Evolutionary conservation across 805 yeast genomes (phyloP), one percentile per base, ranked within the genome.

Genomic region (Barnettozyma wickerhamii): DNA sequence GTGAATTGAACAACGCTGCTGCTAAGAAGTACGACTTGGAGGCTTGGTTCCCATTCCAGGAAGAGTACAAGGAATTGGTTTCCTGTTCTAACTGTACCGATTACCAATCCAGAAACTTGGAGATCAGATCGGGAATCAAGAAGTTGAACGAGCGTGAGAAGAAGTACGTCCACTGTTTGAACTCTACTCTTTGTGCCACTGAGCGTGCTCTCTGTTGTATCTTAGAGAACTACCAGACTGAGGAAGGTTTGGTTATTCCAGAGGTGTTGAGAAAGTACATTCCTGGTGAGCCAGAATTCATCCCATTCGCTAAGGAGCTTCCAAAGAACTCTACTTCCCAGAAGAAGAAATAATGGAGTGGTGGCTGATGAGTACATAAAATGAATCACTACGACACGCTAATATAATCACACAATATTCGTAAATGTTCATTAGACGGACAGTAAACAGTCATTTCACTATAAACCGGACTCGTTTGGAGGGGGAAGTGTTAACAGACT

Each of bases 11-110:
- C 77, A 93, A 93, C 58, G 97, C 99, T 40, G 99, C 99, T 48
- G 98, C 99, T 52, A 93, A 93, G 76, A 93, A 93, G 69, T 93
- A 84, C 72, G 99, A 93, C 72, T 77, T 93, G 62, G 99, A 93
- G 75, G 99, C 99, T 38, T 93, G 99, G 99, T 93, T 93, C 95
- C 99, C 99, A 62, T 93, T 75, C 86, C 99, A 93, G 75, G 77
- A 89, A 66, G 99, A 93, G 71, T 93, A 86, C 74, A 93, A 93
- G 72, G 99, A 93, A 73, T 80, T 93, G 59, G 99, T 93, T 42
- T 88, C 96, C 15, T 91, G 98, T 74, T 91, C 98, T 45, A 93
- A 93, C 78, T 93, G 99, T 80, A 93, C 99, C 46, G 99, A 93
- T 71, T 93, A 93, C 70, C 99, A 93, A 75, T 87, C 98, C 40